Conservation (phyloP, 1,139 yeast species). For the Geotrichum histeridarum region DNA sequence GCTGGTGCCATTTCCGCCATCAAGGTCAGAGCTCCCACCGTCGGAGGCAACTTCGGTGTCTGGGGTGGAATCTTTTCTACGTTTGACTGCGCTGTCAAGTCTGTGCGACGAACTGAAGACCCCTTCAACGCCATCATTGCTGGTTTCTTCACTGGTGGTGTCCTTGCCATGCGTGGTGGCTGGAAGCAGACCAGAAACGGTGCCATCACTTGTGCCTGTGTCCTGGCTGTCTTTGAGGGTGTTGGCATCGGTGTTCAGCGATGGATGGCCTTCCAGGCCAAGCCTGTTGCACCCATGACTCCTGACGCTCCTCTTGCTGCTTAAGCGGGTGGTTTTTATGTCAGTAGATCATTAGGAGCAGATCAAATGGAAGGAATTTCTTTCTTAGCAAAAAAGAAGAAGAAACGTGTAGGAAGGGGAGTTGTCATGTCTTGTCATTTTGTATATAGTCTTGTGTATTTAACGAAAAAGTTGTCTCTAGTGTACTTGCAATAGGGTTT, state of each 20-base stretch:
- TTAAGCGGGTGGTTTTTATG: conserved; percentile 17
- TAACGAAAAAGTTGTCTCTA: background rate
- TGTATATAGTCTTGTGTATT: background rate
- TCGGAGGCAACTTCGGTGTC: conserved; percentile 98
- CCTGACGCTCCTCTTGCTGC: conserved; percentile 35
- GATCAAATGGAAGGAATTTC: too few relatives aligned
- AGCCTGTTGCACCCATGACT: conserved; percentile 49
- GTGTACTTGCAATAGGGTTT: background rate
- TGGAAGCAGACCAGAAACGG: conserved; percentile 96
- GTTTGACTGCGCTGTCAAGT: conserved; percentile 92
- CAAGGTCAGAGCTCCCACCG: conserved; percentile 95
- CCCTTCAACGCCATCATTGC: conserved; percentile 98
- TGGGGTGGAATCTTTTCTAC: conserved; percentile 99
- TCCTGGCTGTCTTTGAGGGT: conserved; percentile 95
- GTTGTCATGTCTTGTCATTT: background rate
- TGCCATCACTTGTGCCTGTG: conserved; percentile 96
- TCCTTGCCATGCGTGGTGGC: conserved; percentile 96
- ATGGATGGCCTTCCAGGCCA: conserved; percentile 76
- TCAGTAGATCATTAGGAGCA: too few relatives aligned
- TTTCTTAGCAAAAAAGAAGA: too few relatives aligned
- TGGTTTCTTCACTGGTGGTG: conserved; percentile 97
- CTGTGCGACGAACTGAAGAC: conserved; percentile 94
- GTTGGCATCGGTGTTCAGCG: conserved; percentile 95
- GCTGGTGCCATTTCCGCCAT: conserved; percentile 85
- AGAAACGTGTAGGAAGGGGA: background rate